Percentiles rank a stretch among this genome's conserved stretches.
These are phyloP conservation scores for Penicillium manginii DNA, from an alignment of 495 filamentous ascomycete genomes.

Conservation along the genomic window DNA sequence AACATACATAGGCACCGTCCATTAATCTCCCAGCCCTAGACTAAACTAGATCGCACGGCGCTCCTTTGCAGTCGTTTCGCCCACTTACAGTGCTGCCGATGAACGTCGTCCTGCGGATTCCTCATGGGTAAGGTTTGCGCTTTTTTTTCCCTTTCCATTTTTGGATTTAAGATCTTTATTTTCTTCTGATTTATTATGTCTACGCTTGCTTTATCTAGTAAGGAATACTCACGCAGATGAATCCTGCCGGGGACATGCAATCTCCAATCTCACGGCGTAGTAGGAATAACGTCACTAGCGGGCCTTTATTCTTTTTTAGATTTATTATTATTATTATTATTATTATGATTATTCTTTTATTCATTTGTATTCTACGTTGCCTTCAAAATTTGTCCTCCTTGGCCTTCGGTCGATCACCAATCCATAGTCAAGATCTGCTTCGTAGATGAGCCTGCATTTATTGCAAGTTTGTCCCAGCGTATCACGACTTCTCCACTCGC, in stretches of 20 bases:
- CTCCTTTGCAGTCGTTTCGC: neutral
- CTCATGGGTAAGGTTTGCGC: neutral
- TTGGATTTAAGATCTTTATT: neutral
- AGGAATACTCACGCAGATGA: neutral
- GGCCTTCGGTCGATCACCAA: neutral
- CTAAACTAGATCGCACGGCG: neutral
- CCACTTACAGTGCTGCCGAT: neutral
- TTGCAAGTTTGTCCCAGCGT: constrained; percentile 15
- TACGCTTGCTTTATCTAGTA: neutral
- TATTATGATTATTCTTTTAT: constrained; percentile 1
- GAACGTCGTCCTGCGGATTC: neutral
- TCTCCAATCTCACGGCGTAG: neutral
- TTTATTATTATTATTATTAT: no score
- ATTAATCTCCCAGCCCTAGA: neutral
- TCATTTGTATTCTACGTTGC: constrained; percentile 12
- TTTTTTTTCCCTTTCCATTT: neutral
- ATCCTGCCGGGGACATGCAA: constrained; percentile 1
- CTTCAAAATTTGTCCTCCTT: neutral
- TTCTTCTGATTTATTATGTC: neutral
- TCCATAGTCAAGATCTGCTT: neutral
- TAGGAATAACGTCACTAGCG: constrained; percentile 10
- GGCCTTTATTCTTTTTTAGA: neutral
- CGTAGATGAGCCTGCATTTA: neutral
- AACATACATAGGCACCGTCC: neutral
- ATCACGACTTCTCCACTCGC: constrained; percentile 28